Evolutionary conservation across 1,139 yeast species (phyloP).

Genomic region (Scheffersomyces stambukii): DNA sequence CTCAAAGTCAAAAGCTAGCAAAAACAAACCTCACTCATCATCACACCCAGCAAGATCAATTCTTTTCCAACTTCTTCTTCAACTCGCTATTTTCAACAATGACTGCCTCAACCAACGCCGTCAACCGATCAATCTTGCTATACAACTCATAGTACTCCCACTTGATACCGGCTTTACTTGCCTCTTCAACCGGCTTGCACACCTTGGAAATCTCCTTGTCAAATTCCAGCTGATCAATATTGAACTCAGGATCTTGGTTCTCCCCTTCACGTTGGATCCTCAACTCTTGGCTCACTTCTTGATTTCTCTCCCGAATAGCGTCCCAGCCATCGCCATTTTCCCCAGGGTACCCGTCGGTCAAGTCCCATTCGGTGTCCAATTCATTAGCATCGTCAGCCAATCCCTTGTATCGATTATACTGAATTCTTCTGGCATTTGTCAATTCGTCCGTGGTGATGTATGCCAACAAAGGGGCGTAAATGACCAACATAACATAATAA

Average conservation of each 20-base stretch:
- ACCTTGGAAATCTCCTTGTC: constrained; percentile 38
- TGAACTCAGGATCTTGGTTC: constrained; percentile 66
- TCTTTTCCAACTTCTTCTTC: constrained; percentile 13
- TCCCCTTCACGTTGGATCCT: constrained; percentile 60
- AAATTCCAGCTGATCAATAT: constrained; percentile 48
- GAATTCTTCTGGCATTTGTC: constrained; percentile 61
- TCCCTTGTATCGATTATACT: constrained; percentile 64
- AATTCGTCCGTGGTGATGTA: constrained; percentile 64
- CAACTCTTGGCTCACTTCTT: constrained; percentile 35
- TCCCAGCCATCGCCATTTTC: constrained; percentile 16
- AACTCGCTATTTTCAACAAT: constrained; percentile 41
- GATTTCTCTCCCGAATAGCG: constrained; percentile 36
- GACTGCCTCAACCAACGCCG: constrained; percentile 36
- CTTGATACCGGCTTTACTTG: constrained; percentile 53
- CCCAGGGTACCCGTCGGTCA: constrained; percentile 68
- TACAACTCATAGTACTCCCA: constrained; percentile 64
- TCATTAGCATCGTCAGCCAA: constrained; percentile 80
- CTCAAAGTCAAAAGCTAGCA: background rate
- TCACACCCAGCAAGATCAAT: no score
- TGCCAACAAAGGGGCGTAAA: constrained; percentile 65
- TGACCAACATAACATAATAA: constrained; percentile 53
- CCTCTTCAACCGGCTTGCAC: constrained; percentile 56
- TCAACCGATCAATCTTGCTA: constrained; percentile 43
- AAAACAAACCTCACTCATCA: background rate
- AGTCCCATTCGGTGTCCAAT: constrained; percentile 74